Evolutionary conservation across 768 basidiomycete species (phyloP), one percentile per base, ranked within the genome.

Genomic region (Holtermanniella nyarrowii): DNA sequence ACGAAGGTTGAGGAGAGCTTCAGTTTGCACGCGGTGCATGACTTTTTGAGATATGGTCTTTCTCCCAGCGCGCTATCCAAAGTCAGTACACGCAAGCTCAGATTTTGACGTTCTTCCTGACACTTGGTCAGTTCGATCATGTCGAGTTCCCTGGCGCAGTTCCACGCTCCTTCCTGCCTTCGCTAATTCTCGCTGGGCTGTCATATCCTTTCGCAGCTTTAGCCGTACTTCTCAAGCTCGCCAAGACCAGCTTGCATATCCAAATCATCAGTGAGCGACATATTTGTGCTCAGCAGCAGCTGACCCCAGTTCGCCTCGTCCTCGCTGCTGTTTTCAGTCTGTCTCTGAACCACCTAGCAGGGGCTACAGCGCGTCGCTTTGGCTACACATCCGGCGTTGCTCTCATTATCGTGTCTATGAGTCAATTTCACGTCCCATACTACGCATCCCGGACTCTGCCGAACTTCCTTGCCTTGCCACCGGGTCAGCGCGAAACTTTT

Each of bases 1-100:
- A 86, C 87, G 3, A 99, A 99, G 74, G 95, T 99, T 24, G 95
- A 99, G 71, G 95, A 99, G 73, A 86, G 85, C 63, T 96, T 96
- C 77, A 90, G 85, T 59, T 78, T 97, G 7, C 95, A 97, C 66
- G 90, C 88, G 0, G 78, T 77, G 0, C 88, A 95, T 64, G 95
- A 99, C 70, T 75, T 88, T 22, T 74, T 96, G 24, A 78, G 83
- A 73, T 82, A 88, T 62, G 89, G 90, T 1, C 66, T 81, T 16
- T 41, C 26, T 10, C 31, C 37, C 2, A 39, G 43, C 3, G 48
- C 23, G 7, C 40, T 58, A 7, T 31, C 40, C 7, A 21, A 45
- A 10, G 54, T 58, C 43, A 53, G 56, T 46, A 40, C n/a, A n/a
- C n/a, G n/a, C 54, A n/a, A 21, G 21, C 41, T 39, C 5, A 1